phyloP scores from a whole-genome alignment of 1,139 yeast species.

The Candida sanyaensis region DNA sequence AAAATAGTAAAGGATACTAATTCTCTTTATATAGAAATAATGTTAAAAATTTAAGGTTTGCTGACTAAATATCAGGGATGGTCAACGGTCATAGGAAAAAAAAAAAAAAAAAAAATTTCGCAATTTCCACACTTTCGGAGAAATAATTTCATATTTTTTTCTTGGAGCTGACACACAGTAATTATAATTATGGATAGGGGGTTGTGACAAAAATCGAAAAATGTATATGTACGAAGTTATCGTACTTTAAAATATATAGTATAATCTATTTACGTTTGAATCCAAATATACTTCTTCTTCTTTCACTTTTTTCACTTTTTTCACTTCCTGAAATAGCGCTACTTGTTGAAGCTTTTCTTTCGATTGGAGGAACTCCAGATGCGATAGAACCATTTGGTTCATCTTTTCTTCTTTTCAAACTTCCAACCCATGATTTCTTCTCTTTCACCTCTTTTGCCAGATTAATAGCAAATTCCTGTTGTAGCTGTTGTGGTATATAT shows the following conservation, averaged over 20 bases:
- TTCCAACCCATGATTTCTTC: constrained; percentile 48
- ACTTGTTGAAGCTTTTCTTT: constrained; percentile 17
- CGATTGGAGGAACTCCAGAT: constrained; percentile 8
- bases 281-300: constrained; percentile 38
- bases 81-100: neutral
- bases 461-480: constrained; percentile 1
- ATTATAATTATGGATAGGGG: no score
- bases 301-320: constrained; percentile 30
- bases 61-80: neutral
- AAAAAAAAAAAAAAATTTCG: constrained; percentile 1
- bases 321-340: constrained; percentile 17
- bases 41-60: neutral
- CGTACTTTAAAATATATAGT: neutral
- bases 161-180: neutral
- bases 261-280: constrained; percentile 32
- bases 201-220: no score
- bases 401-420: constrained; percentile 38
- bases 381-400: constrained; percentile 19
- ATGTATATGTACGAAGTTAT: no score
- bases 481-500: neutral
- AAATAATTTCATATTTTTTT: neutral
- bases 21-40: neutral
- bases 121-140: neutral
- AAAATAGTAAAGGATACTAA: neutral
- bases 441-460: constrained; percentile 22